Conservation (phyloP, 441 rosid genomes). For the Erodium texanum region DNA sequence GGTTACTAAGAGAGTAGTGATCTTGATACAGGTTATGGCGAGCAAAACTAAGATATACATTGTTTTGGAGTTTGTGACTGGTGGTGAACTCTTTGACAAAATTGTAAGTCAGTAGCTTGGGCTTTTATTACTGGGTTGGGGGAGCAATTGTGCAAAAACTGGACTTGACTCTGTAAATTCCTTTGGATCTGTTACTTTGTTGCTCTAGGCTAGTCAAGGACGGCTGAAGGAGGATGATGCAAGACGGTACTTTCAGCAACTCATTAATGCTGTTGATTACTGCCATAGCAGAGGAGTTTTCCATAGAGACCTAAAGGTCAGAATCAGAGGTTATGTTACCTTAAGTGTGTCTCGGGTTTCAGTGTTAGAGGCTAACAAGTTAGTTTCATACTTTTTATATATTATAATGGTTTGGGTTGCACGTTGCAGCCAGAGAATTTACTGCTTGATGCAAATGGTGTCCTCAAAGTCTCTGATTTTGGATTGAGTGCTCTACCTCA, state of each 20-base stretch:
- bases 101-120: slow-evolving; percentile 46
- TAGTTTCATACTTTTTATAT: not conserved
- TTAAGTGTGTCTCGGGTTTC: not conserved
- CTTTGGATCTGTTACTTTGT: slow-evolving; percentile 11
- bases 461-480: slow-evolving; percentile 88
- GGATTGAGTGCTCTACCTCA: slow-evolving; percentile 97
- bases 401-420: slow-evolving; percentile 19
- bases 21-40: slow-evolving; percentile 81
- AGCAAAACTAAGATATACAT: slow-evolving; percentile 93
- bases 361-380: slow-evolving; percentile 1
- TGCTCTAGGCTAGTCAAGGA: slow-evolving; percentile 73
- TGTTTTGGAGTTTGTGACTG: slow-evolving; percentile 86
- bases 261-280: slow-evolving; percentile 91
- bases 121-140: not conserved
- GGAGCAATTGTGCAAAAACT: slow-evolving; percentile 1
- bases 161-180: not conserved
- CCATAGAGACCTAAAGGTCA: slow-evolving; percentile 90
- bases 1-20: not conserved
- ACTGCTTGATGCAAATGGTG: slow-evolving; percentile 75
- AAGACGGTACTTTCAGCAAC: slow-evolving; percentile 87
- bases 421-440: slow-evolving; percentile 82
- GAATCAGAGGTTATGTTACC: not conserved
- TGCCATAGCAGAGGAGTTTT: slow-evolving; percentile 93
- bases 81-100: slow-evolving; percentile 96
- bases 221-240: slow-evolving; percentile 93